Conservation (phyloP, 169 alveolate genomes). For the Gregarina niphandrodes region DNA sequence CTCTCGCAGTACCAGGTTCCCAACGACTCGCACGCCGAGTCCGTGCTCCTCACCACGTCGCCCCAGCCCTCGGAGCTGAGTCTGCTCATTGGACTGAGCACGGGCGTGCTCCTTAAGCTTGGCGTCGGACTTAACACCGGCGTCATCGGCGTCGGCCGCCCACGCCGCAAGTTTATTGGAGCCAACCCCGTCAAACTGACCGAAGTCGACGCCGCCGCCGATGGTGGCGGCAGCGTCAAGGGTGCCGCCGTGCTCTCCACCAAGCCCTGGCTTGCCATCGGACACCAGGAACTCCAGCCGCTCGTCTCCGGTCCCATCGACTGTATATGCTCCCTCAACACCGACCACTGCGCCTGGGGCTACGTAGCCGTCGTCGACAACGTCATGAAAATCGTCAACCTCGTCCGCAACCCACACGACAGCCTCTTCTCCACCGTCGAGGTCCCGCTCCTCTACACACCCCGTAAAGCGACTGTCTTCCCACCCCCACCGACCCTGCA, state of each 20-base stretch:
- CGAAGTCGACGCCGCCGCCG: conserved; percentile 25
- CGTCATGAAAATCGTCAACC: conserved; percentile 46
- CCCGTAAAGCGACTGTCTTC: conserved; percentile 53
- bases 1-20: neutral
- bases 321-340: conserved; percentile 1
- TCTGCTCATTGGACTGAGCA: too few species aligned
- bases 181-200: neutral
- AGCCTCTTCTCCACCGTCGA: conserved; percentile 59
- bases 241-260: neutral
- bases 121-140: neutral
- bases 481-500: too few species aligned
- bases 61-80: too few species aligned
- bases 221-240: conserved; percentile 1
- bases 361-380: conserved; percentile 65
- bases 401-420: too few species aligned
- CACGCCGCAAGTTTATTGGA: neutral
- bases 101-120: neutral
- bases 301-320: neutral
- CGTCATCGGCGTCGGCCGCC: neutral
- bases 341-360: conserved; percentile 56
- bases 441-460: conserved; percentile 64
- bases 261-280: too few species aligned
- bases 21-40: too few species aligned
- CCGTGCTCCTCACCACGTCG: too few species aligned
- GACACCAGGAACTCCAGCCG: conserved; percentile 10